Base-by-base conservation (phyloP, 1,284 basidiomycete species). In the Vanrija humicola region DNA sequence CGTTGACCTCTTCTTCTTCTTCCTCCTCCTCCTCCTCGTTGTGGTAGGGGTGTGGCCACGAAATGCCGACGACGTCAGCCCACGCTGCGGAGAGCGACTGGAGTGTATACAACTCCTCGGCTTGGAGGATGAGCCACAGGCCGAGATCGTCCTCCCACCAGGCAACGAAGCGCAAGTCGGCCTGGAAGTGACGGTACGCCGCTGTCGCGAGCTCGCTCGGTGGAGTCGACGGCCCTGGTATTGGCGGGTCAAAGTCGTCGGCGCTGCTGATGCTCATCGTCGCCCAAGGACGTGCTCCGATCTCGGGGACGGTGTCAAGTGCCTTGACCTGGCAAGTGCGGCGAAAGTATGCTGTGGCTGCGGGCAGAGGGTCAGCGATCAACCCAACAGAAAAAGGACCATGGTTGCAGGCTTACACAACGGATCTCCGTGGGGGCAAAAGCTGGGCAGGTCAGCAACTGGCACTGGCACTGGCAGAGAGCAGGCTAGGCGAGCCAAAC, bases 121-220 rank as follows among this genome's bases (percentile, higher is more conserved):
- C 56, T 8, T 58, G 54, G 1, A 58, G 56, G 5, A 68, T 28
- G 38, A 67, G 44, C 69, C 69, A 72, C 16, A 56, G 52, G 1
- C 69, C 69, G 3, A 56, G 38, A 3, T 49, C 61, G 47, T 69
- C 67, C 39, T 72, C 69, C 68, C 68, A 72, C 68, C 67, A 72
- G 0, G 65, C 69, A 5, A 68, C 5, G 1, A 66, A 46, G 8
- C 38, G 39, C 15, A 44, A 6, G 40, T 51, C 26, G 46, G 45
- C 7, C 38, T 53, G 28, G 46, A 53, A 12, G 47, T 38, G 26
- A n/a, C 18, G 53, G 39, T 21, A 40, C 14, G 38, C 23, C 21
- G 19, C 38, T 14, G 38, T 7, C 34, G 34, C 34, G 5, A 10
- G 6, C 28, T 34, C 18, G 42, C 8, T 9, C 8, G 18, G 38